Base-by-base conservation (phyloP, 148 eudicot species). In the Drosera capensis region DNA sequence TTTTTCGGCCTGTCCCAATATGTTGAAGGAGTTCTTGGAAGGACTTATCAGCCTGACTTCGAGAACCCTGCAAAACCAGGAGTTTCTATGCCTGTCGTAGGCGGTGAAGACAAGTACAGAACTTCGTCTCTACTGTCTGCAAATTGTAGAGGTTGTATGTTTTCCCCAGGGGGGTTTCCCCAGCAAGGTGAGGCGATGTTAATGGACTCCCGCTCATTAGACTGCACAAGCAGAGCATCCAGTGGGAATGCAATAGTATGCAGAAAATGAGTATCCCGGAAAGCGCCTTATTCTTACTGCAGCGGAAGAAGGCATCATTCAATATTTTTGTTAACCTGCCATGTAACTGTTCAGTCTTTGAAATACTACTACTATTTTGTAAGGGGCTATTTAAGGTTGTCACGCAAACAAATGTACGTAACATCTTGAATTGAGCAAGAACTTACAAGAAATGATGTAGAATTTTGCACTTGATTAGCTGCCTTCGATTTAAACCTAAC, bases 31-130 rank as follows among this genome's bases (percentile, higher is more conserved):
- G 81, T 81, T 43, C 64, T 77, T 1, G 85, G 79, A 30, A 65
- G 77, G 48, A 77, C 85, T 52, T 82, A 77, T 49, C 76, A 63
- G 52, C 77, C 79, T 1, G 79, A 74, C 60, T 84, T 73, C 31
- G 36, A 51, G 43, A 84, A 68, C 51, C 79, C 77, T 0, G 95
- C 78, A 0, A 77, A 74, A 50, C 66, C 64, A 6, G 93, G 94
- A 3, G 79, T 71, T 1, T 82, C 77, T 2, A 77, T 80, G 85
- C 72, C 82, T 1, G 71, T 77, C 3, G 70, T 80, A 6, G 95
- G 90, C 5, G 85, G 82, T n/a, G 82, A 80, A 48, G 71, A 77
- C 40, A 65, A 56, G 47, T 84, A 77, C 43, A 65, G 54, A 49
- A 77, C 82, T 0, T 54, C 65, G 0, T 49, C 79, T 0, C 73